Evolutionary conservation across 805 yeast species (phyloP).

Genomic region (Lachancea kluyveri): DNA sequence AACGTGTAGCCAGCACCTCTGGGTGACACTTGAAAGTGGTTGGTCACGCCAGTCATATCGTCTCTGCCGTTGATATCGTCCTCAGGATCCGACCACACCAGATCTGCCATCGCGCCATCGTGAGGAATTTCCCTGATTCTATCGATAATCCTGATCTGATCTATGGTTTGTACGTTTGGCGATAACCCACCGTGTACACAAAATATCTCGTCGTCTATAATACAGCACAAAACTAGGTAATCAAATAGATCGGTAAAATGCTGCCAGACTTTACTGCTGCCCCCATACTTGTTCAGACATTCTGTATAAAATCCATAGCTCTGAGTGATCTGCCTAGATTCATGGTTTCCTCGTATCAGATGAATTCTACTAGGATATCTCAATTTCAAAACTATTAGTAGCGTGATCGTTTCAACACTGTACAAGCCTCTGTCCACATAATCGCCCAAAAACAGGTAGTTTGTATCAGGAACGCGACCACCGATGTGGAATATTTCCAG

Average conservation of each 20-base stretch:
- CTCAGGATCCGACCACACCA: slow-evolving; percentile 98
- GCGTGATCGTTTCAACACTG: slow-evolving; percentile 84
- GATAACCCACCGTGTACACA: slow-evolving; percentile 97
- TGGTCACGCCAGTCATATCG: slow-evolving; percentile 35
- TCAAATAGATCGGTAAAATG: slow-evolving; percentile 91
- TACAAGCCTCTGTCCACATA: slow-evolving; percentile 95
- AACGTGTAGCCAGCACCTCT: slow-evolving; percentile 98
- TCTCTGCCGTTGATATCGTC: slow-evolving; percentile 49
- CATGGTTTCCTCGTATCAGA: slow-evolving; percentile 91
- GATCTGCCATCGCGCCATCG: slow-evolving; percentile 98
- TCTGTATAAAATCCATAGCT: slow-evolving; percentile 96
- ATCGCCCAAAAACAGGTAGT: slow-evolving; percentile 89
- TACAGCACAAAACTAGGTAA: slow-evolving; percentile 79
- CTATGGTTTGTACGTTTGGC: slow-evolving; percentile 90
- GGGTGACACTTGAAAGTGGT: slow-evolving; percentile 81
- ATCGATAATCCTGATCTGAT: slow-evolving; percentile 85
- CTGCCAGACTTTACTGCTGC: slow-evolving; percentile 70
- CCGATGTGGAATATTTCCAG: slow-evolving; percentile 91
- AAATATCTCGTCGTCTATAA: slow-evolving; percentile 82
- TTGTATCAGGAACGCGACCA: slow-evolving; percentile 88
- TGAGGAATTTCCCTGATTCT: slow-evolving; percentile 94
- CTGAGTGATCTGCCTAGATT: slow-evolving; percentile 93
- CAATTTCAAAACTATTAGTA: slow-evolving; percentile 74
- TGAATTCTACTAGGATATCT: slow-evolving; percentile 82
- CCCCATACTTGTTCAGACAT: slow-evolving; percentile 82